Base-by-base conservation (phyloP, 257 asterid genomes). In the Cynanchum wilfordii region DNA sequence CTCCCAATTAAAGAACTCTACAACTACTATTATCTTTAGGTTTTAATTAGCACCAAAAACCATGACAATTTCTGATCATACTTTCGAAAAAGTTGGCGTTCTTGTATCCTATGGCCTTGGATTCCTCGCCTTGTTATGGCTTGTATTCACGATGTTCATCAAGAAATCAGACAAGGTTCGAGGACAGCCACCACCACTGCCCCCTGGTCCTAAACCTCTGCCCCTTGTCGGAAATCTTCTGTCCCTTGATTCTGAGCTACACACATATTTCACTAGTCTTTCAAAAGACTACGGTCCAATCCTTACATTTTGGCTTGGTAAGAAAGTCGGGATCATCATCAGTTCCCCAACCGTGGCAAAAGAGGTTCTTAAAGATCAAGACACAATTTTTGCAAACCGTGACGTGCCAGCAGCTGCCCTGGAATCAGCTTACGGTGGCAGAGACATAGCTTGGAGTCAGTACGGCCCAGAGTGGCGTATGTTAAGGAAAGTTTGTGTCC, bases 391-490 rank as follows among this genome's bases (percentile, higher is more conserved):
- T 33, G 96, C 96, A 59, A 91, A 89, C 70, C 87, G 96, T 0
- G 97, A 89, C 51, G 82, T 85, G 16, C 95, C 96, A 4, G 89
- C 75, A 60, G 96, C 91, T 0, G 96, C 80, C 8, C 68, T 40
- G 22, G 91, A 82, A 69, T 86, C 88, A 0, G 16, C 90, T 0
- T 91, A 89, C 65, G 97, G 97, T 19, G 96, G 96, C 47, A 7
- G 10, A 0, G 91, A 91, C 78, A 89, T 91, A 5, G 90, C 76
- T 0, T 91, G 95, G 93, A 85, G 68, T 5, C 91, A 93, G 1
- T 85, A 89, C 64, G 97, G 97, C 1, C 83, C 95, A 0, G 89
- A 86, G 33, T 91, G 96, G 97, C 80, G 93, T 68, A 86, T 89
- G 95, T 62, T 91, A 76, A 75, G 97, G 75, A 87, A 81, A 50